Percentiles rank a stretch among this genome's conserved stretches.
phyloP scores from a whole-genome alignment of 164 flowering plant genomes.

The Vitis labrusca region DNA sequence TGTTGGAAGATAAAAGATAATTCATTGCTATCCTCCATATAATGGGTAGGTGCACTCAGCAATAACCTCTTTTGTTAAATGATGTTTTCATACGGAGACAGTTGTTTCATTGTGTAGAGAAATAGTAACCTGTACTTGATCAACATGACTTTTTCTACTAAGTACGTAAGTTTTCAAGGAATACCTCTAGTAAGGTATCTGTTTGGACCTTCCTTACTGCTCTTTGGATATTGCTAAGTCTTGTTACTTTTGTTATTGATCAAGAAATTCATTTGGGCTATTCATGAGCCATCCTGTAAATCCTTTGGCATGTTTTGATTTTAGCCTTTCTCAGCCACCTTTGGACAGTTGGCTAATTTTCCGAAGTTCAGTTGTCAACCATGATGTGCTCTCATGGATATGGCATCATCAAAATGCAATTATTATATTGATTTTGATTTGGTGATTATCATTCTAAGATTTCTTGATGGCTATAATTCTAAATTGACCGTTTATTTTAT shows the following conservation, averaged over 20 bases:
- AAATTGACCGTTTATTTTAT: constrained; percentile 6
- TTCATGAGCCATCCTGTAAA: not conserved
- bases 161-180: not conserved
- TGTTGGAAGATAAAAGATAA: not conserved
- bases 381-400: not conserved
- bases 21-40: not conserved
- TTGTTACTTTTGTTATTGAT: not conserved
- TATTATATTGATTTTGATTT: not conserved
- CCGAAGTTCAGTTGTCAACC: not conserved
- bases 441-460: not conserved
- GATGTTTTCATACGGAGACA: not conserved
- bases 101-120: not conserved
- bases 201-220: not conserved
- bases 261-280: not conserved
- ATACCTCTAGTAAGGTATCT: not conserved
- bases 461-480: not conserved
- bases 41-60: not conserved
- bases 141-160: not conserved
- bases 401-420: not conserved
- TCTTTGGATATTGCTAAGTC: not conserved
- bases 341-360: not conserved
- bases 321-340: not conserved
- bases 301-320: not conserved
- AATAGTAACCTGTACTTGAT: not conserved
- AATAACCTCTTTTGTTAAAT: no score